These are phyloP conservation scores for Pseudopyricularia cyperi DNA, from an alignment of 2,329 filamentous ascomycete genomes.

Conservation along the genomic window DNA sequence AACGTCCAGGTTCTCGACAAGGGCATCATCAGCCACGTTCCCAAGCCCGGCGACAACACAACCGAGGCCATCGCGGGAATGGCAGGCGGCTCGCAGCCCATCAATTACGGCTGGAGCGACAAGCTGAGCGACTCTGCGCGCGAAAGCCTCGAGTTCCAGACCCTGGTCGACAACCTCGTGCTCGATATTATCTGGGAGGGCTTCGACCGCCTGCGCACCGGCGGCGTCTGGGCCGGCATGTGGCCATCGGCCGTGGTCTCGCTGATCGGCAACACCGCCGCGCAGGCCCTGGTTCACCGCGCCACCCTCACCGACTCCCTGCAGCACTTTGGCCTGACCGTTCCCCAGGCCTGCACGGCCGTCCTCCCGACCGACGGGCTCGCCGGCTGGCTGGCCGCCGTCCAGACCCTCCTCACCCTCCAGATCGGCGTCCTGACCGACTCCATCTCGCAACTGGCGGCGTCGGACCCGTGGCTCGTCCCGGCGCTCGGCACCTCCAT, in stretches of 20 bases:
- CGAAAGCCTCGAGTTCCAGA: conserved; percentile 14
- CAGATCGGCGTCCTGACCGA: conserved; percentile 19
- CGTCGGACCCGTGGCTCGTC: conserved; percentile 19
- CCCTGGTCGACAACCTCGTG: conserved; percentile 20
- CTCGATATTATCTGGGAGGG: conserved; percentile 18
- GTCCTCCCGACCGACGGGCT: conserved; percentile 11
- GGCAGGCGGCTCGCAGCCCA: conserved; percentile 20
- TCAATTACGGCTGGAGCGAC: conserved; percentile 18
- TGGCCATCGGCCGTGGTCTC: conserved; percentile 19
- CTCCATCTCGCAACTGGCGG: conserved; percentile 12
- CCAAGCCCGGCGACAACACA: conserved; percentile 12
- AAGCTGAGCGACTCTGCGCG: conserved; percentile 15
- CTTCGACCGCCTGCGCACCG: conserved; percentile 11
- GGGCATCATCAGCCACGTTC: conserved; percentile 12
- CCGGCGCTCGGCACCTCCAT: conserved; percentile 17
- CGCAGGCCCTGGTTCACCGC: conserved; percentile 23
- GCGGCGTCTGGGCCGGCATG: conserved; percentile 15
- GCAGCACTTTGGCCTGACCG: conserved; percentile 16
- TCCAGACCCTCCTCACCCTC: conserved; percentile 13
- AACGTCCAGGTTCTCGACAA: conserved; percentile 11
- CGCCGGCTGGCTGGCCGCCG: conserved; percentile 11
- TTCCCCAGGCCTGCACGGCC: conserved; percentile 13
- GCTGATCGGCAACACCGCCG: conserved; percentile 17
- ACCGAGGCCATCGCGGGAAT: conserved; percentile 15
- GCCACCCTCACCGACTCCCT: conserved; percentile 19